These are phyloP conservation scores for Monilinia fructigena DNA, from an alignment of 2,329 filamentous ascomycete species.

Conservation along the genomic window DNA sequence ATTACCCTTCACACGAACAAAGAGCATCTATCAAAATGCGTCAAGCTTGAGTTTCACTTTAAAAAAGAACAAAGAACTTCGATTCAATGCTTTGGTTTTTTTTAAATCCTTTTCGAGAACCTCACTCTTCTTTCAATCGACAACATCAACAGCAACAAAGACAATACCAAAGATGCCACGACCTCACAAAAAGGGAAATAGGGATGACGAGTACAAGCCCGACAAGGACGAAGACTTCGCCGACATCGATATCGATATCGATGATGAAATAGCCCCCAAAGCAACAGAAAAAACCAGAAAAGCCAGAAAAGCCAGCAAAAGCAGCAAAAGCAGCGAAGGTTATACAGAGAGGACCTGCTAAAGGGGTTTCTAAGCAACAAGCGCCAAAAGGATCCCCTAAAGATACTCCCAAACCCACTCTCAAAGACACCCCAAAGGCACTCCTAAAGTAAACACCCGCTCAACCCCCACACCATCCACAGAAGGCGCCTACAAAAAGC, in stretches of 20 bases:
- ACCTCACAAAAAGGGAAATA: neutral
- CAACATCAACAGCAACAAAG: neutral
- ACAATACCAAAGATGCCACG: conserved; percentile 11
- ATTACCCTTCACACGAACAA: neutral
- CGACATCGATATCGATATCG: conserved; percentile 1
- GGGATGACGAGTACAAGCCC: conserved; percentile 7
- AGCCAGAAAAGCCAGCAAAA: neutral
- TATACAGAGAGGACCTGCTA: neutral
- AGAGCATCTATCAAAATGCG: conserved; percentile 15
- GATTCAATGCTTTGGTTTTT: neutral
- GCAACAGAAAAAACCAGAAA: neutral
- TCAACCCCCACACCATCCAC: neutral
- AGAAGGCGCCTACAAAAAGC: conserved; percentile 5
- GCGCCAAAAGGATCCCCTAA: neutral
- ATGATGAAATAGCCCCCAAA: neutral
- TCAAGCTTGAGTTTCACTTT: neutral
- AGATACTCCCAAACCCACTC: neutral
- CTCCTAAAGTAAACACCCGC: neutral
- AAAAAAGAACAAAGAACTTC: conserved; percentile 9
- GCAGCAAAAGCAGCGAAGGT: neutral
- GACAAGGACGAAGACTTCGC: neutral
- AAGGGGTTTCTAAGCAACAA: neutral
- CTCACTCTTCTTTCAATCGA: neutral
- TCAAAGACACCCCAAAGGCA: neutral
- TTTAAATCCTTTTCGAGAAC: neutral